Percentiles rank a stretch among this genome's conserved stretches.
phyloP scores from a whole-genome alignment of 73 alveolate species.

The Paramecium caudatum region DNA sequence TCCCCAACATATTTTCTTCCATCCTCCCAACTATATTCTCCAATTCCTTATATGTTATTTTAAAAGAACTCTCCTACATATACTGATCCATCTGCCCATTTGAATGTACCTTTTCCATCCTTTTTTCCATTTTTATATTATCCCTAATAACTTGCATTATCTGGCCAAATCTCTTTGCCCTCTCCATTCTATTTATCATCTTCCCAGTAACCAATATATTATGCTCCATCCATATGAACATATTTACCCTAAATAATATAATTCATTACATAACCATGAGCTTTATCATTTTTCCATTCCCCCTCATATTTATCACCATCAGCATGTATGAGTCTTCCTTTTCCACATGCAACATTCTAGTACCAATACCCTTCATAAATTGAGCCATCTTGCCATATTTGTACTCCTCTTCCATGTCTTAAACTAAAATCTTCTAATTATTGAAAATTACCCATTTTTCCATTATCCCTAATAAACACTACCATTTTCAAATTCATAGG shows the following conservation, averaged over 20 bases:
- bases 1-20: conserved; percentile 83
- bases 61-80: conserved; percentile 82
- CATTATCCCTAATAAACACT: conserved; percentile 92
- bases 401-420: conserved; percentile 91
- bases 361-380: conserved; percentile 94
- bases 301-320: conserved; percentile 89
- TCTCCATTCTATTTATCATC: conserved; percentile 85
- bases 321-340: conserved; percentile 81
- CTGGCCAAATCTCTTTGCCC: conserved; percentile 87
- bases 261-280: conserved; percentile 77
- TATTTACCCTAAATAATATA: conserved; percentile 78
- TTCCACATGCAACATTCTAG: conserved; percentile 83
- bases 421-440: background rate
- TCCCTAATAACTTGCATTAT: conserved; percentile 84
- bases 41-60: conserved; percentile 85
- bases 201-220: conserved; percentile 84
- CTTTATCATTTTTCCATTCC: conserved; percentile 88
- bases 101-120: conserved; percentile 82
- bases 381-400: conserved; percentile 90
- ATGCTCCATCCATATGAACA: conserved; percentile 84
- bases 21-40: conserved; percentile 87
- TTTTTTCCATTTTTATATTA: conserved; percentile 79
- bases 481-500: conserved; percentile 80
- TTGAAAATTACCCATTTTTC: conserved; percentile 79
- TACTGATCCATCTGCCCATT: conserved; percentile 84